phyloP scores from a whole-genome alignment of 75 land plant species.

The Pseudotsuga menziesii region DNA sequence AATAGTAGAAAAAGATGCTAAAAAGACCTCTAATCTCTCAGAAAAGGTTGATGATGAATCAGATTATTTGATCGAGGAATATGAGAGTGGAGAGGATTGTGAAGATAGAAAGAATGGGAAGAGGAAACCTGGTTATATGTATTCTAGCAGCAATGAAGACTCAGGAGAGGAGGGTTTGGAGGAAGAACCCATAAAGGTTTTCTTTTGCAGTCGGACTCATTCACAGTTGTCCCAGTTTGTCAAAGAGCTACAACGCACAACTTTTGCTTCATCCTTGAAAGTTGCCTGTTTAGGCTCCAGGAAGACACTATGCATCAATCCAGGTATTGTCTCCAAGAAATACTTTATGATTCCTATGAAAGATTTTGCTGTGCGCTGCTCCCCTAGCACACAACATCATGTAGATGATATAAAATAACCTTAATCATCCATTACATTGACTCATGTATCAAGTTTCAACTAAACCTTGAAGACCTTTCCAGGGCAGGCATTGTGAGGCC shows the following conservation, averaged over 20 bases:
- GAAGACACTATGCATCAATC: conserved; percentile 83
- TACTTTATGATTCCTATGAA: not conserved
- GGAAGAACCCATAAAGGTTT: conserved; percentile 64
- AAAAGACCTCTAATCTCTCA: not conserved
- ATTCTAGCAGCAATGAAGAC: conserved; percentile 20
- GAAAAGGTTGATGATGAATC: conserved; percentile 39
- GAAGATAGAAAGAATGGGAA: conserved; percentile 20
- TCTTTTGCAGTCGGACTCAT: conserved; percentile 95
- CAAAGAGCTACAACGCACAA: conserved; percentile 79
- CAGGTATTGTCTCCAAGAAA: conserved; percentile 39
- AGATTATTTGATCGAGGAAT: conserved; percentile 87
- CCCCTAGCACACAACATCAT: too few relatives aligned
- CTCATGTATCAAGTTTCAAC: too few relatives aligned
- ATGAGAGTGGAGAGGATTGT: conserved; percentile 76
- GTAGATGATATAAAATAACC: too few relatives aligned
- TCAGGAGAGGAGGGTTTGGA: conserved; percentile 22
- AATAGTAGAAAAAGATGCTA: conserved; percentile 10
- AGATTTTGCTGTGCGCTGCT: not conserved
- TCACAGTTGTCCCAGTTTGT: conserved; percentile 96
- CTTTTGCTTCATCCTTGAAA: conserved; percentile 55
- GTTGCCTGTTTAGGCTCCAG: conserved; percentile 83
- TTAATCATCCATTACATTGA: too few relatives aligned
- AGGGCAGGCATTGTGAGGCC: too few relatives aligned
- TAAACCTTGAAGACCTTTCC: too few relatives aligned
- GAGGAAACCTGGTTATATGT: conserved; percentile 13